Percentiles rank a stretch among this genome's conserved stretches.
Evolutionary conservation across 2,329 filamentous ascomycete species (phyloP).

Genomic region (Penicillium sp.): DNA sequence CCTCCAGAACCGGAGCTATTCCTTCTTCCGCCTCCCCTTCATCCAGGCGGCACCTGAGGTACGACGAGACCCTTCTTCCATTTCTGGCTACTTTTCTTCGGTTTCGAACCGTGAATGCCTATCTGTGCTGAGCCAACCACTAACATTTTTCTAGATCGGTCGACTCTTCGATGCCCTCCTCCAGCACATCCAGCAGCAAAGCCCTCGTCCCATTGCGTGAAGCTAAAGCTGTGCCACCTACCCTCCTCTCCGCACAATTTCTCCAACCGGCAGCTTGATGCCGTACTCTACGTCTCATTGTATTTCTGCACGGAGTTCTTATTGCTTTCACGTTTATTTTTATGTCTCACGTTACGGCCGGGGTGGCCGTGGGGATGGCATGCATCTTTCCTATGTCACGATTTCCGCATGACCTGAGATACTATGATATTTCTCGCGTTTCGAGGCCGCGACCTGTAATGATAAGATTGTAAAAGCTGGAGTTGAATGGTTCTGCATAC

Average conservation of each 20-base stretch:
- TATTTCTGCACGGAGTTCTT: conserved; percentile 22
- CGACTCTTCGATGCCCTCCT: conserved; percentile 47
- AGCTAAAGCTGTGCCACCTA: conserved; percentile 22
- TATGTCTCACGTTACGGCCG: conserved; percentile 25
- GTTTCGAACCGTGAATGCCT: not conserved
- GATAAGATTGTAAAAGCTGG: conserved; percentile 40
- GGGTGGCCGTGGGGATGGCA: conserved; percentile 24
- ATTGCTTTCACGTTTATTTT: conserved; percentile 24
- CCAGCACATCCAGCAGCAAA: conserved; percentile 49
- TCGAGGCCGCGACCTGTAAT: conserved; percentile 33
- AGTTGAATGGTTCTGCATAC: conserved; percentile 25
- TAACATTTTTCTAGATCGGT: conserved; percentile 36
- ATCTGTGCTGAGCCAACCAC: not conserved
- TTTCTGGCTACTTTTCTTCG: not conserved
- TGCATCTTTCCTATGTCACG: conserved; percentile 29
- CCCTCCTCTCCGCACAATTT: conserved; percentile 8
- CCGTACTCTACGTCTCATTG: conserved; percentile 11
- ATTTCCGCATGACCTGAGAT: conserved; percentile 27
- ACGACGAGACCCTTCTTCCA: conserved; percentile 24
- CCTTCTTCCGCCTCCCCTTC: conserved; percentile 89
- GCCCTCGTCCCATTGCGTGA: conserved; percentile 42
- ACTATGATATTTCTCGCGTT: conserved; percentile 26
- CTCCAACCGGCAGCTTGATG: conserved; percentile 9
- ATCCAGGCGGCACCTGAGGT: conserved; percentile 89
- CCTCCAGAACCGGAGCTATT: conserved; percentile 84